Evolutionary conservation across 1,284 basidiomycete genomes (phyloP), one percentile per base, ranked within the genome.

Genomic region (Kwoniella shivajii): DNA sequence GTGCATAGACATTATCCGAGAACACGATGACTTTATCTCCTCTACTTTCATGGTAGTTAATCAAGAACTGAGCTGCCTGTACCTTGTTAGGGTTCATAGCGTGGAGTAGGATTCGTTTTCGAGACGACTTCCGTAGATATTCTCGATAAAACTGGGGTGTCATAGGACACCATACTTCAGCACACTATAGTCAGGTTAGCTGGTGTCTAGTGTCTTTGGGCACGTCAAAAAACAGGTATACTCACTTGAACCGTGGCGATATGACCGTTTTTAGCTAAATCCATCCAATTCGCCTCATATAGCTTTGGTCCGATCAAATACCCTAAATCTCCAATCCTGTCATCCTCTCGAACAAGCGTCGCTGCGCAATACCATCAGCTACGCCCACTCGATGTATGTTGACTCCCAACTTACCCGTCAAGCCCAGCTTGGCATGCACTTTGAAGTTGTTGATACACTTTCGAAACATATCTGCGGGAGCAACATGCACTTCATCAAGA

Each of bases 251-350:
- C 96, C 66, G 96, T 99, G 4, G 96, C 96, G 72, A 99, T 99
- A 77, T 99, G 96, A 0, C 96, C 96, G 77, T 99, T 98, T 57
- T 92, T 92, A 30, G 96, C 96, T 65, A 99, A 85, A 78, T 99
- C 96, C 95, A 99, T 99, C 96, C 96, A 99, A 76, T 99, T 99
- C 6, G 96, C 96, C 79, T 99, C 96, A 76, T 99, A 99, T 42
- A 99, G 83, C 80, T 99, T 99, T 4, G 96, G 96, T 1, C 96
- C 96, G 72, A 99, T 98, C 84, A 99, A 90, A 74, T 98, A 99
- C 75, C 98, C 98, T 57, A 99, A 81, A 80, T 99, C 96, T 30
- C 90, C 89, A 68, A 99, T 99, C 81, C 98, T 98, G 77, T 99
- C 96, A 73, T 99, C 96, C 78, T 99, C 96, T 61, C 96, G 89